Conservation (phyloP, 139 green algal genomes). For the Cymbomonas tetramitiformis region DNA sequence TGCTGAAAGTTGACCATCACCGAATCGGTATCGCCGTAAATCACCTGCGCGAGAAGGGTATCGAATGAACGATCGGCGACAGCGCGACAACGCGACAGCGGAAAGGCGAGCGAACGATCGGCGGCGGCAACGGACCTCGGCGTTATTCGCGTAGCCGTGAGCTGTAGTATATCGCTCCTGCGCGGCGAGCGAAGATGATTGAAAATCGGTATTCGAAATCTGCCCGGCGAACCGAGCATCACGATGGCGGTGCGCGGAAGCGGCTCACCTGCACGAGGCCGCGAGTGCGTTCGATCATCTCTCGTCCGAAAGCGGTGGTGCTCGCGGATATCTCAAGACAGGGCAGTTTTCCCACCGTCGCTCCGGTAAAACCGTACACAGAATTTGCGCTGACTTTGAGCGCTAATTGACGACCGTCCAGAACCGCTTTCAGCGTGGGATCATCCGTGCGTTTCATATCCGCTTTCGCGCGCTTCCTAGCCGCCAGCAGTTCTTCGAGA, state of each 20-base stretch:
- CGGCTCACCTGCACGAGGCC: conserved; percentile 49
- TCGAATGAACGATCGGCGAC: too few species aligned
- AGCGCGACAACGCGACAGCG: too few species aligned
- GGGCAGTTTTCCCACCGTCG: conserved; percentile 86
- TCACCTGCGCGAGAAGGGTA: conserved; percentile 52
- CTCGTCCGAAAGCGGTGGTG: conserved; percentile 72
- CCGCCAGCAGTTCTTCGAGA: conserved; percentile 81
- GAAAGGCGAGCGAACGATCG: too few species aligned
- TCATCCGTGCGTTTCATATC: conserved; percentile 81
- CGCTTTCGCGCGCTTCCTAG: conserved; percentile 60
- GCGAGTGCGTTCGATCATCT: conserved; percentile 91
- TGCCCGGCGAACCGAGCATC: too few species aligned
- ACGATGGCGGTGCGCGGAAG: too few species aligned
- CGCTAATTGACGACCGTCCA: conserved; percentile 87
- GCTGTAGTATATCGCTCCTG: conserved; percentile 40
- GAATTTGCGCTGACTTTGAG: conserved; percentile 88
- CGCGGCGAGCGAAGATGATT: too few species aligned
- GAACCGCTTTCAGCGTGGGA: conserved; percentile 77
- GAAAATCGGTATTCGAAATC: too few species aligned
- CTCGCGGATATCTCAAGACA: conserved; percentile 79
- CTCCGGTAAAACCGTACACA: conserved; percentile 95
- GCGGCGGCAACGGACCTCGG: too few species aligned
- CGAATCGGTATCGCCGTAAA: conserved; percentile 96
- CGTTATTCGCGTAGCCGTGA: conserved; percentile 74
- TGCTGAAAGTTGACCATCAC: conserved; percentile 91